A percentile compares a stretch with the other conserved stretches of the same genome.
These are phyloP conservation scores for Cunninghamia lanceolata DNA, from an alignment of 75 land plant genomes.

Conservation along the genomic window DNA sequence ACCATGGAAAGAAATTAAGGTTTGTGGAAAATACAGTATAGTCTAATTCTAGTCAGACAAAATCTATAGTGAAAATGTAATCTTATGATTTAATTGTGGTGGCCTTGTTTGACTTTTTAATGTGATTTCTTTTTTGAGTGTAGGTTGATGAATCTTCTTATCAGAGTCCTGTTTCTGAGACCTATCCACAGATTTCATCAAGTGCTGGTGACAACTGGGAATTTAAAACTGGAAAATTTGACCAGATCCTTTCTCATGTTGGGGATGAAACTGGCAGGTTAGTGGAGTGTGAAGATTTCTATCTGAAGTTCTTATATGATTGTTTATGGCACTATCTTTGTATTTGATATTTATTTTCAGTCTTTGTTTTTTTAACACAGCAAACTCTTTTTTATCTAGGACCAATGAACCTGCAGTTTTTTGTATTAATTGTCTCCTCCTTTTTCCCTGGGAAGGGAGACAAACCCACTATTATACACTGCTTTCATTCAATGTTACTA, in stretches of 20 bases:
- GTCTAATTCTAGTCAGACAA: too few species aligned
- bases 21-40: too few species aligned
- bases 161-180: constrained; percentile 11
- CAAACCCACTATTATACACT: too few species aligned
- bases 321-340: background rate
- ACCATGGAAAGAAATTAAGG: too few species aligned
- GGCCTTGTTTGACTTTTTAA: too few species aligned
- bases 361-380: too few species aligned
- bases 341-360: background rate
- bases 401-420: too few species aligned
- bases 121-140: background rate
- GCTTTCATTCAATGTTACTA: background rate
- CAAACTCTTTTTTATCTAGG: too few species aligned
- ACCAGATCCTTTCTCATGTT: constrained; percentile 19
- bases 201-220: constrained; percentile 19
- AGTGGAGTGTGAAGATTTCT: background rate
- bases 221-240: constrained; percentile 22
- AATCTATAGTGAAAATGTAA: too few species aligned
- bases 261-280: constrained; percentile 34
- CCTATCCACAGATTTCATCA: constrained; percentile 12
- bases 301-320: background rate
- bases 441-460: too few species aligned
- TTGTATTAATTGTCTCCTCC: too few species aligned
- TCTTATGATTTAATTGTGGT: too few species aligned
- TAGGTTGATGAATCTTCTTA: constrained; percentile 22